Base-by-base conservation (phyloP, 106 monocot species). In the Triglochin maritima region DNA sequence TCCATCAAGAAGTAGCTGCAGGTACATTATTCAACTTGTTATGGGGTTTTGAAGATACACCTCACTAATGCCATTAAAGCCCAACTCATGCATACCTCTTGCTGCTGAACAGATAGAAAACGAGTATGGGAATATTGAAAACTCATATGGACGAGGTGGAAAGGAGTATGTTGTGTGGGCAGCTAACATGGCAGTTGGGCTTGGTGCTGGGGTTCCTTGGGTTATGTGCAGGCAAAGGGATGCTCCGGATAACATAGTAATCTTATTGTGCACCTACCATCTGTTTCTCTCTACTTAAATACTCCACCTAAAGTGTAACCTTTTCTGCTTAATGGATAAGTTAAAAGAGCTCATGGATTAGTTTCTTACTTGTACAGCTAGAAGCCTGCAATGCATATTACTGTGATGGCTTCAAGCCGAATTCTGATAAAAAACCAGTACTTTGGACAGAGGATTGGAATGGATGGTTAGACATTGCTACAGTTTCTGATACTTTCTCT, bases 401-500 rank as follows among this genome's bases (percentile, higher is more conserved):
- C 69, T 90, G 95, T 75, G 95, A 96, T 76, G 85, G 87, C 46
- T 96, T 87, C 71, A 78, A 72, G 75, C 95, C 90, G 44, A 96
- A 96, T 59, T 83, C 85, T 65, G 81, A 87, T 64, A 79, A 69
- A 55, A 96, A 96, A 74, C 95, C 90, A 60, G 69, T 51, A 63
- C n/a, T 96, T 60, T 96, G 95, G 95, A 90, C 95, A 12, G 95
- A 96, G 71, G 95, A 96, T 76, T 90, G 95, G 95, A 86, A 90
- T 85, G 95, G 95, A 80, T 96, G 95, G 90, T 96, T 80, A 68
- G 70, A 44, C 69, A 7, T 47, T 4, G 47, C 14, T 64, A 5
- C 47, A 49, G 48, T 7, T 47, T 48, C 52, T 11, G 11, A 52
- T 52, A 52, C 11, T 8, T 52, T 52, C 16, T 57, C 56, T 56